These are phyloP conservation scores for Cystobasidiaceae sp. DNA, from an alignment of 1,284 basidiomycete species.

Conservation along the genomic window DNA sequence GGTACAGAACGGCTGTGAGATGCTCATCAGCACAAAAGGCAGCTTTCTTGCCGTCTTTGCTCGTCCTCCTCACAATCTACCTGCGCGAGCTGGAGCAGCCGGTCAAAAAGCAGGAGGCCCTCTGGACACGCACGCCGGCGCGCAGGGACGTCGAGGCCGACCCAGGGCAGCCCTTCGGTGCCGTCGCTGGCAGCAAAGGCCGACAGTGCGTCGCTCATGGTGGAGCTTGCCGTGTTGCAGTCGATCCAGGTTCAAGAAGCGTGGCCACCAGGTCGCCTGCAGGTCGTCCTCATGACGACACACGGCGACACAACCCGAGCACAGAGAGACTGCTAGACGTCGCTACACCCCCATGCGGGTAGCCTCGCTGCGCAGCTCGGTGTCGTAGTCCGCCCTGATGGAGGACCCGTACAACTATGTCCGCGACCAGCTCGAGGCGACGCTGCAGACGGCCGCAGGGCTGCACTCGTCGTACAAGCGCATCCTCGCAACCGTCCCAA, in stretches of 20 bases:
- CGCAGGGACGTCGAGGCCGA: not conserved
- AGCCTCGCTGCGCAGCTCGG: not conserved
- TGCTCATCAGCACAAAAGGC: not conserved
- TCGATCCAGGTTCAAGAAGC: not conserved
- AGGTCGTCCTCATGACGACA: not conserved
- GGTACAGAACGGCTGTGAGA: conserved; percentile 53
- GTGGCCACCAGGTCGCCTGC: not conserved
- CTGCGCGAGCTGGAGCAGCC: conserved; percentile 6
- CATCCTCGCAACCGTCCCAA: conserved; percentile 15
- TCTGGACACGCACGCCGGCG: not conserved
- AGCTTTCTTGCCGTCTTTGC: no score
- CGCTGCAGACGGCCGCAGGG: conserved; percentile 15
- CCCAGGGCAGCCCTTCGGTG: conserved; percentile 2
- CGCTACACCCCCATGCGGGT: not conserved
- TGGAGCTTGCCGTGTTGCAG: not conserved
- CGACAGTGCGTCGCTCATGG: conserved; percentile 6
- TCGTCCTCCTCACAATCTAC: not conserved
- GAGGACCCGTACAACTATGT: conserved; percentile 23
- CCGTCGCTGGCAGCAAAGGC: conserved; percentile 1
- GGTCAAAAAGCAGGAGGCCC: conserved; percentile 21
- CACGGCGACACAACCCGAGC: not conserved
- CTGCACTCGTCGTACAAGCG: conserved; percentile 31
- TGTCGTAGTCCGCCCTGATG: not conserved
- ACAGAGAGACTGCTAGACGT: no score
- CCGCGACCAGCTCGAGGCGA: conserved; percentile 10